Percentiles rank a stretch among this genome's conserved stretches.
Conservation (phyloP, 768 basidiomycete species). For the Pholiota molesta region DNA sequence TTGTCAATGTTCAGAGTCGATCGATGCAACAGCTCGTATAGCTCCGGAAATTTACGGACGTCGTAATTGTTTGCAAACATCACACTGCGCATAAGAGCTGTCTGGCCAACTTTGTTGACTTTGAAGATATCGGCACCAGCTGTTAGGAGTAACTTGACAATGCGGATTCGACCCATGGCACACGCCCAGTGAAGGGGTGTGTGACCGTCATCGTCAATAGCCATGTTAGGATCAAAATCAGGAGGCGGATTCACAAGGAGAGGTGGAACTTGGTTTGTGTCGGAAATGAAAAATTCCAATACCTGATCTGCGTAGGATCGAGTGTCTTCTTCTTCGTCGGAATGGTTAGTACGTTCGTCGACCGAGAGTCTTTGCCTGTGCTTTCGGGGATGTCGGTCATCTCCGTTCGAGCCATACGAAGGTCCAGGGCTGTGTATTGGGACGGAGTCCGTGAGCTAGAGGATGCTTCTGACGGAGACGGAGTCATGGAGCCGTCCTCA, state of each 20-base stretch:
- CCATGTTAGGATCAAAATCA: constrained; percentile 94
- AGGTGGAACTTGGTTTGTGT: constrained; percentile 88
- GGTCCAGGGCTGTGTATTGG: constrained; percentile 69
- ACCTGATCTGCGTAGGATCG: constrained; percentile 93
- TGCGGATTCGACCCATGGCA: constrained; percentile 96
- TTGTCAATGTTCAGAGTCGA: constrained; percentile 99
- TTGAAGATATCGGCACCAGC: constrained; percentile 97
- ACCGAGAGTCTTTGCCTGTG: constrained; percentile 50
- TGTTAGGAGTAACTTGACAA: constrained; percentile 91
- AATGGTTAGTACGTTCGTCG: constrained; percentile 43
- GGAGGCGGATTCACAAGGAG: constrained; percentile 85
- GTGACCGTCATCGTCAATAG: constrained; percentile 98
- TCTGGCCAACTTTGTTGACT: constrained; percentile 96
- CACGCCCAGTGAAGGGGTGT: constrained; percentile 98
- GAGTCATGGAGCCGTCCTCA: constrained; percentile 90
- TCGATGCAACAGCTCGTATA: constrained; percentile 96
- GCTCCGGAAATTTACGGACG: constrained; percentile 96
- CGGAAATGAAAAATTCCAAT: constrained; percentile 98
- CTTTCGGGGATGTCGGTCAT: constrained; percentile 42
- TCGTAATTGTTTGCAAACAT: constrained; percentile 99
- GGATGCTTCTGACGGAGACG: constrained; percentile 83
- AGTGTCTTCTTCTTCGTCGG: constrained; percentile 59
- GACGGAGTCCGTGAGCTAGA: constrained; percentile 95
- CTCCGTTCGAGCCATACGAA: constrained; percentile 37
- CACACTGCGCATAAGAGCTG: constrained; percentile 96